Evolutionary conservation across 2,329 filamentous ascomycete genomes (phyloP), one percentile per base, ranked within the genome.

Genomic region (Botrytis hyacinthi): DNA sequence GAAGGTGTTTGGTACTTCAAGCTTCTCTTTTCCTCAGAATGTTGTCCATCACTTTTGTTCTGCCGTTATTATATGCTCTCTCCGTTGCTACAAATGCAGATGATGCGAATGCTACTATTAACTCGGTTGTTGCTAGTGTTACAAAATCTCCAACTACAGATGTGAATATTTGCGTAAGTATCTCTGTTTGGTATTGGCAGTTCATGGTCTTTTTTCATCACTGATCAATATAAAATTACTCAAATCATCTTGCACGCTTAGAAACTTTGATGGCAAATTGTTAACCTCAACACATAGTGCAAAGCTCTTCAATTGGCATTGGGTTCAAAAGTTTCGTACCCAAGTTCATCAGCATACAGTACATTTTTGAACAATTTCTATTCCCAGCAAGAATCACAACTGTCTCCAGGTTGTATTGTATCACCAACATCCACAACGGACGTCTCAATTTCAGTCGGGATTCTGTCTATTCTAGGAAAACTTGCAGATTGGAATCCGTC

Each of bases 161-260:
- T 67, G 32, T 7, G 10, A 54, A 67, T 8, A 67, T 67, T 40
- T 67, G 65, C 35, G 65, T 67, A 29, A 67, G 65, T 40, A 40
- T 54, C 32, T 22, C 22, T 7, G 32, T 54, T 67, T 67, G 7
- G 22, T 3, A 12, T 18, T 4, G 2, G 16, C 26, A 40, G 10
- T 29, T 5, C 26, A 32, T 1, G 4, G 46, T 9, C 2, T n/a
- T 29, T 12, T 12, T 16, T 18, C 26, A n/a, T 18, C 26, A 6
- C 46, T 40, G 2, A 29, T 29, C 0, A 1, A 54, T 8, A 8
- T 40, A 8, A 40, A 40, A 4, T 20, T 20, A 7, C 8, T 22
- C 22, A 6, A 16, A 51, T 66, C 4, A 46, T 46, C 7, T 46
- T 46, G 0, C 44, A 2, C 3, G 20, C 44, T 10, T 2, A 22